A percentile compares a stretch with the other conserved stretches of the same genome.
Conservation (phyloP, 2,329 filamentous ascomycete genomes). For the Teratosphaeria destructans region DNA sequence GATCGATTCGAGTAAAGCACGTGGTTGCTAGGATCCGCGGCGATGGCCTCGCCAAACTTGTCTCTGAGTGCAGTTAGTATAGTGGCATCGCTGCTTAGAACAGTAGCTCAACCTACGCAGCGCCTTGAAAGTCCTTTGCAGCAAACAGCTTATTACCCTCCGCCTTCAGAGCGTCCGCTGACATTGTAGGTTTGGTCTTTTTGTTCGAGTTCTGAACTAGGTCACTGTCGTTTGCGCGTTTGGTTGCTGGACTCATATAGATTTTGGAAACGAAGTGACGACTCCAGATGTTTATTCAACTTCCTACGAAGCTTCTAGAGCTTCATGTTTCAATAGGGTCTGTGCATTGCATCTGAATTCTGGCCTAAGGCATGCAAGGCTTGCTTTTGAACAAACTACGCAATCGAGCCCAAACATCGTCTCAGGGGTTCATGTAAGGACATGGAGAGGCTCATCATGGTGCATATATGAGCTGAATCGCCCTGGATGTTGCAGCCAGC, state of each 20-base stretch:
- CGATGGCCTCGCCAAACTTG: conserved; percentile 91
- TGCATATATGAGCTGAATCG: no score
- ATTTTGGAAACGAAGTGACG: neutral
- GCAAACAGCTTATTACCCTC: conserved; percentile 95
- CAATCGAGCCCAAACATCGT: no score
- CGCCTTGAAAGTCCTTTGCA: conserved; percentile 91
- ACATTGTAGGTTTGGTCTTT: neutral
- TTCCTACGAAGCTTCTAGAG: neutral
- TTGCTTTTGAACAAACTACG: neutral
- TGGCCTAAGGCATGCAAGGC: neutral
- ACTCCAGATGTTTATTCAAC: neutral
- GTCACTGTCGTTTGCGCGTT: neutral
- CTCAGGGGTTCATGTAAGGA: neutral
- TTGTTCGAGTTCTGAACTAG: neutral
- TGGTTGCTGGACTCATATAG: neutral
- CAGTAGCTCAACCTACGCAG: conserved; percentile 57
- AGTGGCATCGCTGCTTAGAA: neutral
- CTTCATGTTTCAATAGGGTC: neutral
- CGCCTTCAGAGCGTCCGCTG: conserved; percentile 78
- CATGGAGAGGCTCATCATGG: neutral
- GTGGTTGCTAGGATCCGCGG: conserved; percentile 78
- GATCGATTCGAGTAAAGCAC: conserved; percentile 98
- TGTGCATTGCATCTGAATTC: neutral
- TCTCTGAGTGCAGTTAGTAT: conserved; percentile 47
- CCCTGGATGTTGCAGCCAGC: no score